phyloP scores from a whole-genome alignment of 176 grass and related monocot genomes.

The Carex parvula region DNA sequence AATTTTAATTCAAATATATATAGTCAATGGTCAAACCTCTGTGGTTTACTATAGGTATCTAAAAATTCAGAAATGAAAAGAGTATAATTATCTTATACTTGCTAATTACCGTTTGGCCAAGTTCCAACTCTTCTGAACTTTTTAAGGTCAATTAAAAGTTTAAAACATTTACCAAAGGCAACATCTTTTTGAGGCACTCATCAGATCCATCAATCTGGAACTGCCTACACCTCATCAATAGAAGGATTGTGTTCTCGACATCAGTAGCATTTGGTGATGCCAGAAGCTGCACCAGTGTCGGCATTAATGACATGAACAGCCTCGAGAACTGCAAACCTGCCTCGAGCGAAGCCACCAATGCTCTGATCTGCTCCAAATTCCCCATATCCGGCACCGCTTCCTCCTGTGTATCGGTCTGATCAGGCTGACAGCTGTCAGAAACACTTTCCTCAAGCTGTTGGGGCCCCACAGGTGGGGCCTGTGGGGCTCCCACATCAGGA shows the following conservation, averaged over 20 bases:
- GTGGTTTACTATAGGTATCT: not conserved
- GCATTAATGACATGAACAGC: slow-evolving; percentile 78
- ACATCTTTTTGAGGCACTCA: slow-evolving; percentile 75
- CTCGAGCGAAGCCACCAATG: slow-evolving; percentile 93
- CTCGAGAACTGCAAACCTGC: slow-evolving; percentile 78
- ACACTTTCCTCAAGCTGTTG: slow-evolving; percentile 50
- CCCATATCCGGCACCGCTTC: slow-evolving; percentile 56
- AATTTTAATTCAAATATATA: not conserved
- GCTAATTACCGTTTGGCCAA: not conserved
- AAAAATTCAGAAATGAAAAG: not conserved
- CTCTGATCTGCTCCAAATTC: slow-evolving; percentile 88
- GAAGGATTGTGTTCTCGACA: slow-evolving; percentile 90
- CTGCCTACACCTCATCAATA: slow-evolving; percentile 94
- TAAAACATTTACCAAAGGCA: slow-evolving; percentile 66
- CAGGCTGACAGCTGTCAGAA: slow-evolving; percentile 79
- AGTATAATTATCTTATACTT: not conserved
- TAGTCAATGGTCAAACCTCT: not conserved
- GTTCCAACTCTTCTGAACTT: not conserved
- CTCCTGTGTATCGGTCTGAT: slow-evolving; percentile 46
- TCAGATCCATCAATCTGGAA: slow-evolving; percentile 99
- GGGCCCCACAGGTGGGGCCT: slow-evolving; percentile 42
- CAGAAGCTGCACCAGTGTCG: slow-evolving; percentile 74
- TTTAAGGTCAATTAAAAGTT: not conserved
- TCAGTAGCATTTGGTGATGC: slow-evolving; percentile 88
- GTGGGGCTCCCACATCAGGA: slow-evolving; percentile 32